These are phyloP conservation scores for Funneliformis geosporum DNA, from an alignment of 192 early-diverging fungal species.

Conservation along the genomic window DNA sequence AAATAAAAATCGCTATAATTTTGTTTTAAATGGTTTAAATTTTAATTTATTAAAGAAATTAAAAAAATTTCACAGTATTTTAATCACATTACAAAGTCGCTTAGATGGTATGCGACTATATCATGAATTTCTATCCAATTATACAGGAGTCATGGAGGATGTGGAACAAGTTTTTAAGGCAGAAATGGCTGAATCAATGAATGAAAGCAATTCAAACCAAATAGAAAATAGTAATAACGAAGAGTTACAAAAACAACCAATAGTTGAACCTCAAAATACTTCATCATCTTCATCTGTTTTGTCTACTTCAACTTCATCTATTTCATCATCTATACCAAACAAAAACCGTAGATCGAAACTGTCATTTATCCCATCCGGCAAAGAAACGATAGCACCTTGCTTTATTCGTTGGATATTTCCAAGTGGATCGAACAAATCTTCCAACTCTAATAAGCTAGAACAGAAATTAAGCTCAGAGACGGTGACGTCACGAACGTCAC, in stretches of 20 bases:
- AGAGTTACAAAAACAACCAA: background rate
- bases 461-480: background rate
- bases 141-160: background rate
- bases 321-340: background rate
- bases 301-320: background rate
- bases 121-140: constrained; percentile 10
- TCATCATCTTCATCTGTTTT: background rate
- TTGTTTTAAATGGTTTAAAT: background rate
- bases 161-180: constrained; percentile 4
- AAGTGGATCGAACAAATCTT: background rate
- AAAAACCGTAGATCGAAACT: background rate
- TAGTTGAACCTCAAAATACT: background rate
- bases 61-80: background rate
- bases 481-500: background rate
- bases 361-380: constrained; percentile 6
- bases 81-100: constrained; percentile 19
- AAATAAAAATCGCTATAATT: background rate
- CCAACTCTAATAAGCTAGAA: background rate
- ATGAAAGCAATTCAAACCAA: background rate
- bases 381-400: constrained; percentile 7
- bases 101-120: constrained; percentile 4
- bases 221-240: background rate
- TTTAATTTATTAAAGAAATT: background rate
- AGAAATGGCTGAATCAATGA: background rate
- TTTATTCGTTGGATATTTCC: constrained; percentile 21